Conservation (phyloP, 2,329 filamentous ascomycete genomes). For the Venturia aucupariae region DNA sequence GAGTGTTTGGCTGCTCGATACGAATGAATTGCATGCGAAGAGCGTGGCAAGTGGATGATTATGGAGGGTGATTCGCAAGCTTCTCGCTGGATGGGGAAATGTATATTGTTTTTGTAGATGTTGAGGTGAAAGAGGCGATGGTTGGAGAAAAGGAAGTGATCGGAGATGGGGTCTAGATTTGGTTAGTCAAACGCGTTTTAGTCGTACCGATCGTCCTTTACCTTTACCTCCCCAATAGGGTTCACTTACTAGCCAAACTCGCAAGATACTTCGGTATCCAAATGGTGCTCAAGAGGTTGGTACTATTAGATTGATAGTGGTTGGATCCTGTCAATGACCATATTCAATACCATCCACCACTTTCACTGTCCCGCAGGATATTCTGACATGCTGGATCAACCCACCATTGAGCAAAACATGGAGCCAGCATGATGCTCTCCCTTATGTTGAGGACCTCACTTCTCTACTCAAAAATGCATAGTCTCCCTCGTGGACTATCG, state of each 20-base stretch:
- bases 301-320: too few relatives aligned
- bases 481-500: not conserved
- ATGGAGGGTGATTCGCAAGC: not conserved
- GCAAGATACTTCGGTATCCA: not conserved
- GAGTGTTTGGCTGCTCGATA: not conserved
- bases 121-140: too few relatives aligned
- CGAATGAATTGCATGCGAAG: not conserved
- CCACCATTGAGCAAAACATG: not conserved
- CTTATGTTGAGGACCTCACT: not conserved
- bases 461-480: not conserved
- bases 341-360: not conserved
- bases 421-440: not conserved
- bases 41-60: not conserved
- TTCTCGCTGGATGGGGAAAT: not conserved
- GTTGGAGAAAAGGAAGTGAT: too few relatives aligned
- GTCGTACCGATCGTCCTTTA: not conserved
- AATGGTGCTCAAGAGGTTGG: not conserved
- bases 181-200: not conserved
- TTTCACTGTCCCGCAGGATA: not conserved
- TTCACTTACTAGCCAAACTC: too few relatives aligned
- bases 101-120: too few relatives aligned
- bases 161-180: too few relatives aligned
- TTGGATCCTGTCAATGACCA: too few relatives aligned
- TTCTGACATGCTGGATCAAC: not conserved
- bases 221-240: too few relatives aligned